Percentiles rank a stretch among this genome's conserved stretches.
Evolutionary conservation across 1,139 yeast species (phyloP).

Genomic region (Eremothecium coryli): DNA sequence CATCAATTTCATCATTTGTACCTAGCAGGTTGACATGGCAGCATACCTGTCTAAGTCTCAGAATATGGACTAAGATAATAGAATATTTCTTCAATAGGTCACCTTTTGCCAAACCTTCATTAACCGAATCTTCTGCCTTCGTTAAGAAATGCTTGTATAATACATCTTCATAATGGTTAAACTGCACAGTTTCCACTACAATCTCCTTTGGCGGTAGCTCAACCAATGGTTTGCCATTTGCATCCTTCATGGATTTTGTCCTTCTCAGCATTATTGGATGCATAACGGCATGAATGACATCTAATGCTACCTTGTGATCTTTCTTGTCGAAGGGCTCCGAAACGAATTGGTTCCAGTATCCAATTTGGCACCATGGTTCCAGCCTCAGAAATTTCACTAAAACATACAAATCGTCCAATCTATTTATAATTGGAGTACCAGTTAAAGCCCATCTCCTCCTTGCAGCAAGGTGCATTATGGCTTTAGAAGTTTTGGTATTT

Average conservation of each 20-base stretch:
- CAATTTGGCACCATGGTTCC: constrained; percentile 84
- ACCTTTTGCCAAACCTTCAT: constrained; percentile 54
- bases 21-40: constrained; percentile 67
- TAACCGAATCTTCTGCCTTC: constrained; percentile 59
- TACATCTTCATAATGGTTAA: constrained; percentile 56
- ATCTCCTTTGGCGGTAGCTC: constrained; percentile 71
- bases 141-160: constrained; percentile 65
- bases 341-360: constrained; percentile 84
- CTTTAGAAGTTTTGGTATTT: constrained; percentile 69
- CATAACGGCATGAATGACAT: constrained; percentile 72
- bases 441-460: constrained; percentile 78
- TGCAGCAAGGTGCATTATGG: constrained; percentile 58
- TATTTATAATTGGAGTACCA: constrained; percentile 89
- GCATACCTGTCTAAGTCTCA: constrained; percentile 79
- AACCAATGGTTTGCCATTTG: constrained; percentile 67
- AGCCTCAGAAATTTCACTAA: constrained; percentile 63
- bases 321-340: constrained; percentile 77
- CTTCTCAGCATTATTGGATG: constrained; percentile 79
- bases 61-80: constrained; percentile 71
- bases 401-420: constrained; percentile 79
- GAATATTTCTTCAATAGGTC: constrained; percentile 66
- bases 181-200: constrained; percentile 53
- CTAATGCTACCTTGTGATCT: constrained; percentile 60
- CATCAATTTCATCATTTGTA: constrained; percentile 30
- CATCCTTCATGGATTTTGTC: constrained; percentile 75